phyloP scores from a whole-genome alignment of 345 rosid genomes.

The Syzygium oleosum region DNA sequence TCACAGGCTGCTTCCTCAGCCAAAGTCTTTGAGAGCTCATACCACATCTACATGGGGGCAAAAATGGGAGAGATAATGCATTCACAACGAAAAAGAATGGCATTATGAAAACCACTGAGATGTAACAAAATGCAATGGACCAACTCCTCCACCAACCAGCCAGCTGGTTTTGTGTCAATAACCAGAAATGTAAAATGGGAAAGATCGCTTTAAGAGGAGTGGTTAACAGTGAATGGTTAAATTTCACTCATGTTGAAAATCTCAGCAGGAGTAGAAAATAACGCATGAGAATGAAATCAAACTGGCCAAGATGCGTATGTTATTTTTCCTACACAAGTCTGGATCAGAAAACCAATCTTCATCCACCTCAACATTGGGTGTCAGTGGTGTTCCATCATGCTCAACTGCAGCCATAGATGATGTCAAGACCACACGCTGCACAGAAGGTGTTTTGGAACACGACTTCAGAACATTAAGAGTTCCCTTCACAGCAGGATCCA shows the following conservation, averaged over 20 bases:
- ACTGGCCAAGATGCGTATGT: constrained; percentile 22
- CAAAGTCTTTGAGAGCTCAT: constrained; percentile 76
- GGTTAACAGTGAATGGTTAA: neutral
- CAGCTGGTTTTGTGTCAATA: neutral
- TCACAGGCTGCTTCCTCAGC: constrained; percentile 93
- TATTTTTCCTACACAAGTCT: constrained; percentile 29
- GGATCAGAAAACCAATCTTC: constrained; percentile 78
- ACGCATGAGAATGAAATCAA: neutral
- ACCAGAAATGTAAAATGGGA: neutral
- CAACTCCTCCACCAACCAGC: neutral
- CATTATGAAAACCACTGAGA: neutral
- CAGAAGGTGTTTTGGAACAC: constrained; percentile 52
- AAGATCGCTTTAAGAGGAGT: neutral
- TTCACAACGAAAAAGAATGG: neutral
- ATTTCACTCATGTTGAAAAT: neutral
- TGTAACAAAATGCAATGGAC: neutral
- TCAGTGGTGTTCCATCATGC: constrained; percentile 46
- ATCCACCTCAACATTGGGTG: constrained; percentile 67
- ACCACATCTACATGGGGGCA: constrained; percentile 50
- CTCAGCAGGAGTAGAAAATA: neutral
- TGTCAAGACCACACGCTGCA: constrained; percentile 70
- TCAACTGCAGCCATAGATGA: constrained; percentile 72
- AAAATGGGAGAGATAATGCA: neutral
- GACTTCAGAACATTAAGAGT: constrained; percentile 80
- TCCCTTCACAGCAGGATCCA: constrained; percentile 88